Conservation (phyloP, 2,329 filamentous ascomycete genomes). For the Pezicula radicicola region DNA sequence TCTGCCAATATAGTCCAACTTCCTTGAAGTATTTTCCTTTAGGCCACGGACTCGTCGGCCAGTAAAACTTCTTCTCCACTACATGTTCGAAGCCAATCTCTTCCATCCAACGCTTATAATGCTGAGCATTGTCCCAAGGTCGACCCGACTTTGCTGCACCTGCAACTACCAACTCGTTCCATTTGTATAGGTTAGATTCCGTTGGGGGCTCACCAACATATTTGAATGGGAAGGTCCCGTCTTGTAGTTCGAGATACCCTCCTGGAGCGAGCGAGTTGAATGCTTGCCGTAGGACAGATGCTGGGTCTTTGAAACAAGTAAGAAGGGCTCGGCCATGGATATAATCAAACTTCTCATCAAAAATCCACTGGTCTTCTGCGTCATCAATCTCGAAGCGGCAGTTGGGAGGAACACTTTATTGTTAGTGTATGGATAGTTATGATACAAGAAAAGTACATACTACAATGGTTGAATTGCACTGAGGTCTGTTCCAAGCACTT, state of each 20-base stretch:
- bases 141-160: conserved; percentile 12
- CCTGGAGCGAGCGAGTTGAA: conserved; percentile 1
- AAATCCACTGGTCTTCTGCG: conserved; percentile 43
- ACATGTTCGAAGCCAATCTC: conserved; percentile 23
- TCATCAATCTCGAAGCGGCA: conserved; percentile 47
- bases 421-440: background rate
- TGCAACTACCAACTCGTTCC: conserved; percentile 10
- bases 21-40: conserved; percentile 23
- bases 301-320: conserved; percentile 1
- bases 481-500: conserved; percentile 1
- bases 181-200: conserved; percentile 5
- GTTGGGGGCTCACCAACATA: background rate
- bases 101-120: conserved; percentile 23
- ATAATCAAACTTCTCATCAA: conserved; percentile 43
- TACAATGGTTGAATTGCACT: conserved; percentile 1
- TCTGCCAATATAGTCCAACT: conserved; percentile 16
- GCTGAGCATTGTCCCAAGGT: conserved; percentile 18
- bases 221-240: background rate
- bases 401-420: conserved; percentile 36
- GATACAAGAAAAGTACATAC: background rate
- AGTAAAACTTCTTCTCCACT: conserved; percentile 22
- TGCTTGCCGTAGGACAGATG: background rate
- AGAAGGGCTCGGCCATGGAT: conserved; percentile 23
- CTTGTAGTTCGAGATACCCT: conserved; percentile 4
- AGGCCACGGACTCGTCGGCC: conserved; percentile 22